Evolutionary conservation across 129 eudicot species (phyloP), one percentile per base, ranked within the genome.

Genomic region (Artemisia tridentata): DNA sequence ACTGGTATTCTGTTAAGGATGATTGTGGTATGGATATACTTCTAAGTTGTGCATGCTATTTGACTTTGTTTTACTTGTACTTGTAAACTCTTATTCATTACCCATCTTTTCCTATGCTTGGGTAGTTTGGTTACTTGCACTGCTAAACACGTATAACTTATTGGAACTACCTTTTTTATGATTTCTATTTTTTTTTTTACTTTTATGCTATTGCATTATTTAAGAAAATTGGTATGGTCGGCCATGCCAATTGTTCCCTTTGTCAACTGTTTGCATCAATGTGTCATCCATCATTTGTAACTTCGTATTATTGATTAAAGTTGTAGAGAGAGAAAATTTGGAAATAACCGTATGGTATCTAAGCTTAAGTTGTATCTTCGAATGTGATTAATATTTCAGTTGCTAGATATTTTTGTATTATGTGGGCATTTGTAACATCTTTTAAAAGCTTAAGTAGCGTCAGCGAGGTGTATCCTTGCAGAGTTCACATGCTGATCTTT

Each of bases 1-100:
- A 93, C 99, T 57, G 99, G 99, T 67, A 93, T 93, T 80, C 96
- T 93, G 75, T 72, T 90, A 79, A 80, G 99, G 87, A 91, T 84
- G 87, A 68, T 93, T 56, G 87, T 83, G 83, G 99, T 93, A 80
- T 4, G 95, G 72, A 18, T 78, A 48, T 65, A 63, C 79, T 72
- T 78, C 21, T 64, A 48, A 53, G 34, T 46, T 18, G 38, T 62
- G 61, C 68, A 19, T 55, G 46, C 56, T 60, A 9, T 72, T 15
- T 29, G 48, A 17, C 29, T 72, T 47, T 72, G 21, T 47, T 71
- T 43, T 71, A 71, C 67, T 58, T 58, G n/a, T 23, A 43, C 17
- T 59, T 57, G 65, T 45, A 20, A 34, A 69, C 21, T 3, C 18
- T 52, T 29, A 69, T 56, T 58, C 15, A 13, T 45, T 70, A 55